These are phyloP conservation scores for Colletotrichum tropicicola DNA, from an alignment of 2,329 filamentous ascomycete species.

Conservation along the genomic window DNA sequence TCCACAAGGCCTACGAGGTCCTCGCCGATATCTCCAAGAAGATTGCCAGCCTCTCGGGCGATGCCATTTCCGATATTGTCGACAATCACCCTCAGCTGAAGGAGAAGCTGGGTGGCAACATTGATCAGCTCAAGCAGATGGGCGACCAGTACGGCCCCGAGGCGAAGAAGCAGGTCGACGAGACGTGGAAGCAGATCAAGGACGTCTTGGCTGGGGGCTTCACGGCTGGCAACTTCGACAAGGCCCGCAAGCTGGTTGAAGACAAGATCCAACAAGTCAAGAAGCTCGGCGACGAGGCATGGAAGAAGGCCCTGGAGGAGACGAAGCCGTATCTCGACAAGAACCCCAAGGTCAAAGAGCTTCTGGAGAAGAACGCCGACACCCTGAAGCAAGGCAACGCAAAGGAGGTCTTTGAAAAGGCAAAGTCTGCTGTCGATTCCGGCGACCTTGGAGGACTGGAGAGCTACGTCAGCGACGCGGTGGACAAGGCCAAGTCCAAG, in stretches of 20 bases:
- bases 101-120: constrained; percentile 74
- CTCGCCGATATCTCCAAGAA: constrained; percentile 69
- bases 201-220: constrained; percentile 71
- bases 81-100: constrained; percentile 79
- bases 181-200: constrained; percentile 74
- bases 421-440: constrained; percentile 68
- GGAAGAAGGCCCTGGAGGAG: constrained; percentile 76
- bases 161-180: constrained; percentile 78
- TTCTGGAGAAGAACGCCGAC: constrained; percentile 76
- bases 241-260: constrained; percentile 69
- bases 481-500: constrained; percentile 64
- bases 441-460: constrained; percentile 68
- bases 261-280: constrained; percentile 75
- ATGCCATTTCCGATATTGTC: constrained; percentile 71
- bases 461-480: constrained; percentile 65
- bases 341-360: constrained; percentile 77
- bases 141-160: constrained; percentile 77
- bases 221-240: constrained; percentile 59
- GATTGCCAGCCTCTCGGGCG: constrained; percentile 68
- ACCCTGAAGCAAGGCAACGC: constrained; percentile 73
- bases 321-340: constrained; percentile 79
- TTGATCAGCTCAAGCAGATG: constrained; percentile 75
- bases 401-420: constrained; percentile 69
- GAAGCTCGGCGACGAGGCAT: constrained; percentile 76
- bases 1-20: constrained; percentile 67